Evolutionary conservation across 345 rosid genomes (phyloP).

Genomic region (Aegle marmelos): DNA sequence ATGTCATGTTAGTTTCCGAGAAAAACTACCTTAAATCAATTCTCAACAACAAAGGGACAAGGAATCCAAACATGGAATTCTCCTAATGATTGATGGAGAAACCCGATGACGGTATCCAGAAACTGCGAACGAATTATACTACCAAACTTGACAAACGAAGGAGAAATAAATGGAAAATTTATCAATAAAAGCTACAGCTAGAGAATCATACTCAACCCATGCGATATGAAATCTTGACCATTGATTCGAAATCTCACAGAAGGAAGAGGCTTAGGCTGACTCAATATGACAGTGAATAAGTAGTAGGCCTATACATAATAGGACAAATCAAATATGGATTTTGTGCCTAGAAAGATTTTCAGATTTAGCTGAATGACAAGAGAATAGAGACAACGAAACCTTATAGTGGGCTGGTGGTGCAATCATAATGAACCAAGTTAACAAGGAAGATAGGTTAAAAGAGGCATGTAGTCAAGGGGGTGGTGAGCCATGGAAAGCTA

Average conservation of each 20-base stretch:
- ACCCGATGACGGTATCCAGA: conserved; percentile 14
- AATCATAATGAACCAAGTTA: conserved; percentile 24
- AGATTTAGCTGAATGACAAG: conserved; percentile 29
- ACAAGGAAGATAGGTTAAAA: conserved; percentile 12
- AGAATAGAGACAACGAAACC: conserved; percentile 29
- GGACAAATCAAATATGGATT: conserved; percentile 14
- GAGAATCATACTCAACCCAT: conserved; percentile 8
- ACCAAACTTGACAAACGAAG: background rate
- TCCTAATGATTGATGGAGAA: conserved; percentile 39
- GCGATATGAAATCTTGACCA: background rate
- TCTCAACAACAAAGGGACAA: conserved; percentile 24
- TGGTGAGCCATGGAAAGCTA: background rate
- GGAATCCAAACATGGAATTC: conserved; percentile 24
- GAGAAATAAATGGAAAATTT: background rate
- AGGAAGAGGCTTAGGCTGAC: background rate
- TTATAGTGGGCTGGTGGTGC: conserved; percentile 15
- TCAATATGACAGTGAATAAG: background rate
- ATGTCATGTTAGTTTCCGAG: conserved; percentile 14
- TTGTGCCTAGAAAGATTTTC: conserved; percentile 25
- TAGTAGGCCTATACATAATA: background rate
- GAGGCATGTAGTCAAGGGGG: conserved; percentile 4
- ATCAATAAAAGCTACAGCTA: background rate
- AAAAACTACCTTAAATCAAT: conserved; percentile 2
- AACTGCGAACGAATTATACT: conserved; percentile 4
- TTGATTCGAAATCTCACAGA: background rate